Percentiles rank a stretch among this genome's conserved stretches.
These are phyloP conservation scores for Anastatica hierochuntica DNA, from an alignment of 345 rosid genomes.

Conservation along the genomic window DNA sequence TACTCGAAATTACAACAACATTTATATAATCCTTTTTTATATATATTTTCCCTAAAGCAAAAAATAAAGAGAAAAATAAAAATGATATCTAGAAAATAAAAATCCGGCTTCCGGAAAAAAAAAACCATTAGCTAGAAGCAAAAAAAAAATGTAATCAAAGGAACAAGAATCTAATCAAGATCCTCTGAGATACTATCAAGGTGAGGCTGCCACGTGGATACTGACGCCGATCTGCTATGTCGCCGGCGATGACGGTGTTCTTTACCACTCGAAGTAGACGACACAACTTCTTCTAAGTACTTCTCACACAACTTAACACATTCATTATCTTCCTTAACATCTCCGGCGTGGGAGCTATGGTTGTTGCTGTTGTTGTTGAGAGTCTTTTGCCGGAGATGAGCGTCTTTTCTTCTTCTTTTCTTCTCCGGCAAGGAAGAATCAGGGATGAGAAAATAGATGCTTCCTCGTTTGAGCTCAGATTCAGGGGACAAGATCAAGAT, in stretches of 20 bases:
- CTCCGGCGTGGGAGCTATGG: neutral
- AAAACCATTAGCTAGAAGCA: conserved; percentile 20
- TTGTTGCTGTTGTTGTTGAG: neutral
- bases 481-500: conserved; percentile 82
- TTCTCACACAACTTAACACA: conserved; percentile 24
- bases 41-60: neutral
- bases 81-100: conserved; percentile 5
- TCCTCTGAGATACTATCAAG: conserved; percentile 77
- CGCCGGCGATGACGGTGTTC: conserved; percentile 43
- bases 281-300: conserved; percentile 15
- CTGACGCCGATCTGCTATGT: conserved; percentile 38
- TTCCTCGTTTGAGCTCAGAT: conserved; percentile 78
- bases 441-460: conserved; percentile 84
- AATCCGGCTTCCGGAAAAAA: conserved; percentile 25
- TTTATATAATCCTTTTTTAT: conserved; percentile 5
- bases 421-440: conserved; percentile 46
- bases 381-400: neutral
- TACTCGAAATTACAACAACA: conserved; percentile 2
- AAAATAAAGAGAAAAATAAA: neutral
- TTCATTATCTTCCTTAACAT: conserved; percentile 2
- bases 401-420: conserved; percentile 26
- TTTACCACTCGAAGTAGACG: conserved; percentile 15
- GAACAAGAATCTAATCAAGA: conserved; percentile 14
- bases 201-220: conserved; percentile 61
- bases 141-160: neutral